Evolutionary conservation across 2,329 filamentous ascomycete species (phyloP).

Genomic region (Scopulariopsis brevicaulis): DNA sequence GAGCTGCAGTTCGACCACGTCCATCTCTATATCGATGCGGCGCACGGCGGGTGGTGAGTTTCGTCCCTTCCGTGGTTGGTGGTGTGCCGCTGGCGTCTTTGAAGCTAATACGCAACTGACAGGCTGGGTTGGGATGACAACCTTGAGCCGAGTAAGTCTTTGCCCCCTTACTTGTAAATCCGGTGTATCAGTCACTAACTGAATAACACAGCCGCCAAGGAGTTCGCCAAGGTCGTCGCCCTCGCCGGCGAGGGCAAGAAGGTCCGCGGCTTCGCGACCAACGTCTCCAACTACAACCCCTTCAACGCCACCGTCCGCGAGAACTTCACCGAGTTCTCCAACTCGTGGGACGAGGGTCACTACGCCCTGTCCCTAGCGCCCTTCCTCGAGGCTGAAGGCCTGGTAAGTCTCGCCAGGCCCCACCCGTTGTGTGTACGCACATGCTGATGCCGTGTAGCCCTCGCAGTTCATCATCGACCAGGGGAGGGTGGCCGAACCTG

Average conservation of each 20-base stretch:
- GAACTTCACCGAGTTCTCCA: slow-evolving; percentile 26
- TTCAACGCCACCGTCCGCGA: slow-evolving; percentile 24
- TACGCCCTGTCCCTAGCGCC: slow-evolving; percentile 25
- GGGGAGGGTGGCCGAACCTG: slow-evolving; percentile 24
- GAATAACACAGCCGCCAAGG: slow-evolving; percentile 25
- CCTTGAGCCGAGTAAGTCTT: slow-evolving; percentile 25
- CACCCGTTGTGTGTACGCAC: background rate
- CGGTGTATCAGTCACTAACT: too few relatives aligned
- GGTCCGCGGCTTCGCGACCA: slow-evolving; percentile 29
- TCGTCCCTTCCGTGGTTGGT: too few relatives aligned
- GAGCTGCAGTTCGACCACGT: slow-evolving; percentile 49
- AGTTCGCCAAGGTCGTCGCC: slow-evolving; percentile 25
- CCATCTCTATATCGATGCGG: slow-evolving; percentile 52
- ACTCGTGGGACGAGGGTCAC: slow-evolving; percentile 27
- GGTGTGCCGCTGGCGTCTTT: too few relatives aligned
- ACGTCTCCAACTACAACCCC: slow-evolving; percentile 29
- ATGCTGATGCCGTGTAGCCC: slow-evolving; percentile 11
- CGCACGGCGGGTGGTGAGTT: slow-evolving; percentile 45
- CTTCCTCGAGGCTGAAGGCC: slow-evolving; percentile 22
- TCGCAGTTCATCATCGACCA: slow-evolving; percentile 32
- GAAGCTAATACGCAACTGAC: background rate
- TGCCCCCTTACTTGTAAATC: too few relatives aligned
- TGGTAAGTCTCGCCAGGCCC: slow-evolving; percentile 10
- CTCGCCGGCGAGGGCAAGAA: slow-evolving; percentile 16
- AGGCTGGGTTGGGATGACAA: slow-evolving; percentile 50